A percentile compares a stretch with the other conserved stretches of the same genome.
Evolutionary conservation across 306 rosid genomes (phyloP).

Genomic region (Morella rubra): DNA sequence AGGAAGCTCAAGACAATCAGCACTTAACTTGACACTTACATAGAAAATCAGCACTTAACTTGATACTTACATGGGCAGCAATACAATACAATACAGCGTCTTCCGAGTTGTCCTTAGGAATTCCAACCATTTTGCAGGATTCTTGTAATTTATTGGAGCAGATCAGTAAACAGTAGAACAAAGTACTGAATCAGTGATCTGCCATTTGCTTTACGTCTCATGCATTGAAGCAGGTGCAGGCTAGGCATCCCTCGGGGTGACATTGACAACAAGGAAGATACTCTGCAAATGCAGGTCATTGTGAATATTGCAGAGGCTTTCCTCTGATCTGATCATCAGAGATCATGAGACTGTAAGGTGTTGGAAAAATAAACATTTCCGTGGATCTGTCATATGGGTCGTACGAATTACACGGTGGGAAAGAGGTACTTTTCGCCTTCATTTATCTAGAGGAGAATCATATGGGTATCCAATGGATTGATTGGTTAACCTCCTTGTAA

Average conservation of each 20-base stretch:
- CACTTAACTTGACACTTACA: neutral
- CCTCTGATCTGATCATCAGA: slow-evolving; percentile 25
- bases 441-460: neutral
- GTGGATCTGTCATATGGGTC: slow-evolving; percentile 40
- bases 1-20: neutral
- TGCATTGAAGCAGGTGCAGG: neutral
- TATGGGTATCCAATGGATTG: slow-evolving; percentile 11
- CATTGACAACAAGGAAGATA: slow-evolving; percentile 20
- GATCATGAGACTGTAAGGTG: slow-evolving; percentile 20
- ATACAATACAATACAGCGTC: neutral
- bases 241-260: neutral
- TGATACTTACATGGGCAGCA: neutral
- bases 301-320: slow-evolving; percentile 10
- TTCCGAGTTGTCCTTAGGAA: too few relatives aligned
- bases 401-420: slow-evolving; percentile 38
- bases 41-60: neutral
- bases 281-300: slow-evolving; percentile 26
- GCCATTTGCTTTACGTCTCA: neutral
- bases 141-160: neutral
- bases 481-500: neutral
- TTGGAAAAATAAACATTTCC: slow-evolving; percentile 5
- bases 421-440: slow-evolving; percentile 17
- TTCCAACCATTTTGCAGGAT: neutral
- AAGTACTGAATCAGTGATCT: neutral
- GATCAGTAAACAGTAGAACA: neutral